phyloP scores from a whole-genome alignment of 331 rosid genomes.

The Saraca asoca region DNA sequence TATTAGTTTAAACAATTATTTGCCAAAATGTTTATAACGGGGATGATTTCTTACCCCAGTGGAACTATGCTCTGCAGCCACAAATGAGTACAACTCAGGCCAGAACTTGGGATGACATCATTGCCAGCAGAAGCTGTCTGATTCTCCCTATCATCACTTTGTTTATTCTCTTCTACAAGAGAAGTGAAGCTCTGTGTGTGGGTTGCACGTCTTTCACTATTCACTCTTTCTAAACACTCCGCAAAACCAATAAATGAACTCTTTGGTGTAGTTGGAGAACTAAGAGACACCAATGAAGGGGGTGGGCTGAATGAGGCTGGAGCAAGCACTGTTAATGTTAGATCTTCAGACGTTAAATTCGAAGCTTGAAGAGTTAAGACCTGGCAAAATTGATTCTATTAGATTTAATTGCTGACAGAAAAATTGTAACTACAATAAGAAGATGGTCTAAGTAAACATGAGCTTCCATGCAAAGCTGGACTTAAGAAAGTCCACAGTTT shows the following conservation, averaged over 20 bases:
- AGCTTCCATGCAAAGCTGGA: constrained; percentile 13
- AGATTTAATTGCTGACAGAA: constrained; percentile 4
- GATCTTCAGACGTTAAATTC: constrained; percentile 88
- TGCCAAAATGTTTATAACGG: neutral
- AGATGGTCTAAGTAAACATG: constrained; percentile 9
- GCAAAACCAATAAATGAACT: constrained; percentile 70
- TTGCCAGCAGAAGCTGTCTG: constrained; percentile 48
- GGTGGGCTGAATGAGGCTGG: constrained; percentile 73
- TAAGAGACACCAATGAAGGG: constrained; percentile 70
- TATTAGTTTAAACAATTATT: constrained; percentile 6
- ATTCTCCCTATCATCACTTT: constrained; percentile 26
- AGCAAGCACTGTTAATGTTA: constrained; percentile 83
- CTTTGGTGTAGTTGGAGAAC: constrained; percentile 69
- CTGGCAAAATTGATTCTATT: constrained; percentile 52
- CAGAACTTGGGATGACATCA: constrained; percentile 64
- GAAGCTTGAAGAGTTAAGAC: constrained; percentile 93
- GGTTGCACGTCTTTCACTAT: constrained; percentile 18
- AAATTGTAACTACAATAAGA: constrained; percentile 25
- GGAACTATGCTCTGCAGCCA: constrained; percentile 99
- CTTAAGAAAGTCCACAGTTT: no score
- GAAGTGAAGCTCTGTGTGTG: no score
- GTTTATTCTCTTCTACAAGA: no score
- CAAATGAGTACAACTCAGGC: constrained; percentile 75
- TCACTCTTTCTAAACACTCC: constrained; percentile 55
- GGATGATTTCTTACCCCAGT: constrained; percentile 62